Conservation (phyloP, 176 grass and related monocot species). For the Eremochloa ophiuroides region DNA sequence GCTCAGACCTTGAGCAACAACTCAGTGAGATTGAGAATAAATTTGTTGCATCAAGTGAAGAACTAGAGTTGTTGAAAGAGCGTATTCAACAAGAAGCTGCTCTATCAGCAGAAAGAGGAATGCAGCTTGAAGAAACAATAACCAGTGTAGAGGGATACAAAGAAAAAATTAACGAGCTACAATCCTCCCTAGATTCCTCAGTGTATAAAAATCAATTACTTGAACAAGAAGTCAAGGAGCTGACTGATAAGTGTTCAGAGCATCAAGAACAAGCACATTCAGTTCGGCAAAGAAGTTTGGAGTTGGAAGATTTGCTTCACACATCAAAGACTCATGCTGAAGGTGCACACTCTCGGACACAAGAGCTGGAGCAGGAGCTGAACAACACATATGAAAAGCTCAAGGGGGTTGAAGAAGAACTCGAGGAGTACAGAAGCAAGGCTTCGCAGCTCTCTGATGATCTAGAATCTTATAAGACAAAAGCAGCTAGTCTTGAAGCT, state of each 20-base stretch:
- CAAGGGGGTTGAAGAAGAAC: conserved; percentile 41
- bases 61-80: conserved; percentile 49
- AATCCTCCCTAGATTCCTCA: conserved; percentile 50
- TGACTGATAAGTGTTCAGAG: conserved; percentile 57
- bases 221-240: conserved; percentile 72
- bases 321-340: conserved; percentile 56
- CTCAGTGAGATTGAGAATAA: conserved; percentile 39
- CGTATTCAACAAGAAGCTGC: conserved; percentile 25
- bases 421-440: conserved; percentile 41
- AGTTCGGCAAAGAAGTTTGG: conserved; percentile 55
- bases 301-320: conserved; percentile 62
- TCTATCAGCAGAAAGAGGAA: conserved; percentile 43
- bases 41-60: conserved; percentile 36
- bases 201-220: conserved; percentile 48
- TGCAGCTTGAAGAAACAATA: conserved; percentile 36
- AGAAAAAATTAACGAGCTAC: conserved; percentile 59
- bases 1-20: conserved; percentile 50
- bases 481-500: conserved; percentile 61
- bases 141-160: conserved; percentile 47
- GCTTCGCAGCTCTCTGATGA: conserved; percentile 44
- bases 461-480: conserved; percentile 55
- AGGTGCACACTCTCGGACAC: conserved; percentile 41
- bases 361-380: conserved; percentile 50
- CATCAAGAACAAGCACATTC: conserved; percentile 62
- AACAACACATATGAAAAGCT: conserved; percentile 37